A percentile compares a stretch with the other conserved stretches of the same genome.
Evolutionary conservation across 768 basidiomycete species (phyloP).

Genomic region (Hygrophorus russula): DNA sequence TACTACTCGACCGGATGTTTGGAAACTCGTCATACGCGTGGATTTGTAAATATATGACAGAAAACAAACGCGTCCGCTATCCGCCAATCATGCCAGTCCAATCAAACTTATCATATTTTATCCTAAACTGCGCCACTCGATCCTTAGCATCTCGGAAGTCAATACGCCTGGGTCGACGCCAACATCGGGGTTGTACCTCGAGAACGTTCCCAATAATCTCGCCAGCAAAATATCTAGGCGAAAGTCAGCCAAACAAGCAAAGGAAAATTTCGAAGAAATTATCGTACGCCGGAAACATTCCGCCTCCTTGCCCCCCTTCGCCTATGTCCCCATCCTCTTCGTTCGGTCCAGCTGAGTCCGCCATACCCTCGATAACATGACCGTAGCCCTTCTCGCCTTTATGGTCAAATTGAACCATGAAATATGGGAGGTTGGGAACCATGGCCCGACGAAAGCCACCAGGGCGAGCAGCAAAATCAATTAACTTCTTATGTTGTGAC

Average conservation of each 20-base stretch:
- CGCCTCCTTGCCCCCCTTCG: constrained; percentile 62
- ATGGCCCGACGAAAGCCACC: constrained; percentile 92
- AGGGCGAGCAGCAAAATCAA: constrained; percentile 82
- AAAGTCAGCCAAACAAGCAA: constrained; percentile 3
- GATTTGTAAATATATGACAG: too few relatives aligned
- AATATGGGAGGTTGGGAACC: constrained; percentile 96
- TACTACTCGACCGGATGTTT: too few relatives aligned
- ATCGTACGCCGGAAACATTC: constrained; percentile 77
- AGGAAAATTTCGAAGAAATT: constrained; percentile 7
- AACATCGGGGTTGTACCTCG: constrained; percentile 75
- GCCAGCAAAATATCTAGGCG: constrained; percentile 75
- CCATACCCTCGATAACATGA: constrained; percentile 91
- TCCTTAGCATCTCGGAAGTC: constrained; percentile 63
- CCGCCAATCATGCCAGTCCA: constrained; percentile 67
- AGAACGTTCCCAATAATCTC: constrained; percentile 92
- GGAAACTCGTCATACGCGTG: too few relatives aligned
- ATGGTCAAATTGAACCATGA: constrained; percentile 97
- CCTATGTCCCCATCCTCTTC: constrained; percentile 67
- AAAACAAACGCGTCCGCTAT: too few relatives aligned
- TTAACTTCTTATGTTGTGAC: constrained; percentile 97
- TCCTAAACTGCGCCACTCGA: constrained; percentile 58
- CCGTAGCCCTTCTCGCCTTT: constrained; percentile 98
- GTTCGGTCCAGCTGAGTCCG: constrained; percentile 51
- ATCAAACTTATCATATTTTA: constrained; percentile 67
- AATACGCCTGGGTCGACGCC: constrained; percentile 70